phyloP scores from a whole-genome alignment of 805 yeast genomes.

The Metschnikowia anglica region DNA sequence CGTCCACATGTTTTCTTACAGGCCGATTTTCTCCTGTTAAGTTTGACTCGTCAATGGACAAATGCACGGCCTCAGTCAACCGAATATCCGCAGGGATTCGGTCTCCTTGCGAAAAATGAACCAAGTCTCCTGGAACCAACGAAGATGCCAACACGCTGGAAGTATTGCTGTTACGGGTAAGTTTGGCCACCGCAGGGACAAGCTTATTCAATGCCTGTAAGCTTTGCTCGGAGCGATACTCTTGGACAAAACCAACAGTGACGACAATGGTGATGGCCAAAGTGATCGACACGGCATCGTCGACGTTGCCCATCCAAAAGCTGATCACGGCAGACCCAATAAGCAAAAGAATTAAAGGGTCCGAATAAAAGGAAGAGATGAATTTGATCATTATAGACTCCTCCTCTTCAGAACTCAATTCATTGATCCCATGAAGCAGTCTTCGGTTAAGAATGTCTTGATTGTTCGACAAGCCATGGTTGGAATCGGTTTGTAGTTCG shows the following conservation, averaged over 20 bases:
- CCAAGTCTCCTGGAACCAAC: conserved; percentile 95
- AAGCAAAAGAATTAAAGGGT: conserved; percentile 83
- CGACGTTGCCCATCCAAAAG: conserved; percentile 91
- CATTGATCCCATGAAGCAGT: conserved; percentile 77
- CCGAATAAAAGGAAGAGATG: conserved; percentile 77
- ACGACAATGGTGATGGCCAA: conserved; percentile 92
- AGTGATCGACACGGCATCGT: conserved; percentile 93
- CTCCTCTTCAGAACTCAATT: conserved; percentile 70
- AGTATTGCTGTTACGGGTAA: conserved; percentile 76
- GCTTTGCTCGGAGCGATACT: conserved; percentile 91
- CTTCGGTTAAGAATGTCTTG: conserved; percentile 75
- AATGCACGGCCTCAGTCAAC: conserved; percentile 71
- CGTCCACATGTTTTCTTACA: conserved; percentile 60
- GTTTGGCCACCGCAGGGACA: conserved; percentile 95
- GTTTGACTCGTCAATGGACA: conserved; percentile 88
- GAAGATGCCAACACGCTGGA: conserved; percentile 81
- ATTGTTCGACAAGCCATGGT: conserved; percentile 59
- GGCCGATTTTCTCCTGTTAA: conserved; percentile 95
- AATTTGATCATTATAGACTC: conserved; percentile 75
- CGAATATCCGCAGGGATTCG: conserved; percentile 95
- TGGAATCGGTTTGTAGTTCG: conserved; percentile 60
- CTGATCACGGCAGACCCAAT: conserved; percentile 88
- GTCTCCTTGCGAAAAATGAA: conserved; percentile 88
- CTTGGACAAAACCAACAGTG: conserved; percentile 96
- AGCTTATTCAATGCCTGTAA: conserved; percentile 87